Evolutionary conservation across 441 rosid species (phyloP).

Genomic region (Adansonia gregorii): DNA sequence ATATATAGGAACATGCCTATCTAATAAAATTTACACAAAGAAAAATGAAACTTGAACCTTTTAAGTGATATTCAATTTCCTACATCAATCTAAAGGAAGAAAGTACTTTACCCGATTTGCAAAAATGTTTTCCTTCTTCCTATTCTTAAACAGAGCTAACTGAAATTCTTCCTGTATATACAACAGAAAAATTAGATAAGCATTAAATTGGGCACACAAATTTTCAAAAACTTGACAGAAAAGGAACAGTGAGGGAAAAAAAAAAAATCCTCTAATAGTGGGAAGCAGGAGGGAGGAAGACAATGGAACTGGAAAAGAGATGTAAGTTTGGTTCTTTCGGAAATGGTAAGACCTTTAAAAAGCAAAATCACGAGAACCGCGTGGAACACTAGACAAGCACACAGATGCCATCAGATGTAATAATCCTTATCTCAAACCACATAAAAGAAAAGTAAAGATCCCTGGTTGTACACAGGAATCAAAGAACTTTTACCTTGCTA

Average conservation of each 20-base stretch:
- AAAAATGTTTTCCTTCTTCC: constrained; percentile 89
- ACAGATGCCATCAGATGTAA: not conserved
- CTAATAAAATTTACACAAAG: not conserved
- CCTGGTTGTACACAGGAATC: not conserved
- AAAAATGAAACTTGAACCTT: not conserved
- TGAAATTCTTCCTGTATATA: constrained; percentile 93
- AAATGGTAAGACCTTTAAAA: not conserved
- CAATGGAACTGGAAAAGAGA: not conserved
- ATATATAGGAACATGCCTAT: not conserved
- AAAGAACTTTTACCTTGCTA: constrained; percentile 63
- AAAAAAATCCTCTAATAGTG: not conserved
- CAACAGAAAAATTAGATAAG: constrained; percentile 23
- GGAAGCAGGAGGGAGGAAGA: not conserved
- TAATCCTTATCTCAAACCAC: constrained; percentile 5
- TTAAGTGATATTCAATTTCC: not conserved
- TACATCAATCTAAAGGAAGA: not conserved
- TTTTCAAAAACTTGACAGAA: not conserved
- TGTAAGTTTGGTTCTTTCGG: not conserved
- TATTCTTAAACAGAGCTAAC: constrained; percentile 83
- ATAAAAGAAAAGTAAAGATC: constrained; percentile 21
- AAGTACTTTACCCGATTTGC: constrained; percentile 72
- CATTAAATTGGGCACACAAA: not conserved
- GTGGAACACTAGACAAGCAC: not conserved
- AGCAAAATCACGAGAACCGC: not conserved
- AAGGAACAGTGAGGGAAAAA: not conserved